Base-by-base conservation (phyloP, 768 basidiomycete species). In the Suillus weaverae region DNA sequence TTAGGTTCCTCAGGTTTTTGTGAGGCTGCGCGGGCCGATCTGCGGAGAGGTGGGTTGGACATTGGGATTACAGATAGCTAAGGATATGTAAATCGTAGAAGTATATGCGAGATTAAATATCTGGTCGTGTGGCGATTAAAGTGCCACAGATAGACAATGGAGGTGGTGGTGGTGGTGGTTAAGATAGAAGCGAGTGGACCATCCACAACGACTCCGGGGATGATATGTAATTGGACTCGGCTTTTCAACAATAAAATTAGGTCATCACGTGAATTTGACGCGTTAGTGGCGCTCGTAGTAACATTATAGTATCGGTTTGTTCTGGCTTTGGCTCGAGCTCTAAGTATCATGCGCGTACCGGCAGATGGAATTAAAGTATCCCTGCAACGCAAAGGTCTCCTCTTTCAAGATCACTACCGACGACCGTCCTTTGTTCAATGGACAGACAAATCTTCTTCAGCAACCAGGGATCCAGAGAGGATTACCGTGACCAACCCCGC, bases 401-500 rank as follows among this genome's bases (percentile, higher is more conserved):
- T 64, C 20, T 38, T 62, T 38, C 65, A 64, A 20, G 33, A 55
- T 30, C 67, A 65, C 33, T 73, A 67, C 60, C 43, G 60, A 18
- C 60, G 66, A 11, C 18, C 48, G 9, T 38, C 50, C 11, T 54
- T 30, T 10, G 13, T 3, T 61, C 56, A 26, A 50, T 20, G 38
- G 13, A 41, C 22, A 7, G 4, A 44, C 3, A 22, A 33, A 7
- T 14, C 16, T 18, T 32, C 59, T 18, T n/a, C 41, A n/a, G 30
- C n/a, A 22, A 63, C 10, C n/a, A 6, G 8, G 32, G 33, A 54
- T n/a, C 32, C 50, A 1, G 36, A 20, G 61, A 89, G 86, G 22
- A 81, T 89, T 61, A 70, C 72, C 18, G 84, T 93, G 9, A 71
- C 72, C 51, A 91, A 92, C 73, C 91, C 92, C 13, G 90, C 92